Conservation (phyloP, 306 rosid genomes). For the Rosa chinensis region DNA sequence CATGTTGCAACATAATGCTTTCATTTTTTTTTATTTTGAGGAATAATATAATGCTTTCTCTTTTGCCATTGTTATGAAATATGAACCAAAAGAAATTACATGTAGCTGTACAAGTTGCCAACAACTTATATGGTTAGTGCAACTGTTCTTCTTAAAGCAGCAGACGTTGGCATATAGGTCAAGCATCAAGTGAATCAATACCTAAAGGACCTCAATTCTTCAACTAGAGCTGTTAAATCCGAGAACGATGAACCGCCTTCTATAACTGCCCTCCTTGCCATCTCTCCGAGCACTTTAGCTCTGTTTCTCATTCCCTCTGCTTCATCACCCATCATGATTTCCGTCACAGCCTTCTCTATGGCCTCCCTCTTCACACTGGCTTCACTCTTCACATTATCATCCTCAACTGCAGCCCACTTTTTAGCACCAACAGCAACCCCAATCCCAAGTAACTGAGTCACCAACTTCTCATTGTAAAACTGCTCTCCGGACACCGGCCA, state of each 20-base stretch:
- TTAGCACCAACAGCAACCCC: constrained; percentile 36
- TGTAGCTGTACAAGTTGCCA: too few relatives aligned
- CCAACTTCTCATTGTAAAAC: constrained; percentile 39
- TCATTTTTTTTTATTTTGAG: too few relatives aligned
- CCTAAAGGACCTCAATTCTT: neutral
- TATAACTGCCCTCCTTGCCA: constrained; percentile 25
- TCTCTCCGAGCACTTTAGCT: constrained; percentile 11
- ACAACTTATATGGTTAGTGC: neutral
- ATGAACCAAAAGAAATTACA: neutral
- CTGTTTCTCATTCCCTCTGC: constrained; percentile 36
- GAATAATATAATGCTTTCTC: too few relatives aligned
- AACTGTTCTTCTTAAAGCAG: neutral
- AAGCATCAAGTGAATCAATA: neutral
- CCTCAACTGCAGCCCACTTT: constrained; percentile 18
- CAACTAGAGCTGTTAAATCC: neutral
- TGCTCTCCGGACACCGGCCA: constrained; percentile 42
- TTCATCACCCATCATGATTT: constrained; percentile 37
- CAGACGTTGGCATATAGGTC: neutral
- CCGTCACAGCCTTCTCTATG: constrained; percentile 29
- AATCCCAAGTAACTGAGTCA: constrained; percentile 27
- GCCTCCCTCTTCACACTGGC: constrained; percentile 15
- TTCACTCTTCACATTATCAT: constrained; percentile 23
- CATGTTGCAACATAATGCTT: too few relatives aligned
- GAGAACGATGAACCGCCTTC: constrained; percentile 13
- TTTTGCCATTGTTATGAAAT: neutral